Evolutionary conservation across 2,329 filamentous ascomycete genomes (phyloP), one percentile per base, ranked within the genome.

Genomic region (Colletotrichum sidae): DNA sequence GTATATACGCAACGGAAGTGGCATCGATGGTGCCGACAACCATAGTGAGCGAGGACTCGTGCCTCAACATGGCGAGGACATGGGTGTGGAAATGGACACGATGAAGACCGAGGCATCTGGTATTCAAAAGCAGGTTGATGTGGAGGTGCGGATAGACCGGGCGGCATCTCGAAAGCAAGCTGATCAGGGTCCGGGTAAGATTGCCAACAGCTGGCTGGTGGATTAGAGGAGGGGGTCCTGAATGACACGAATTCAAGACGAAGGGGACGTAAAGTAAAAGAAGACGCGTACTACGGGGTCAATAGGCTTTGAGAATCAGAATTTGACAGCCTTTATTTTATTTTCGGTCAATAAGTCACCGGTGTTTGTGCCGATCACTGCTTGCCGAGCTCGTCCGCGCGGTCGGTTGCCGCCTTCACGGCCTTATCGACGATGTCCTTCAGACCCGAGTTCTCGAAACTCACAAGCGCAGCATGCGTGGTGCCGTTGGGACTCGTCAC

Each of bases 401-500:
- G 77, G 55, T 73, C 70, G 1, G 78, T 75, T 2, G 83, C 81
- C 1, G 83, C 83, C 69, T 79, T 80, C 53, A 84, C 82, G 0
- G 79, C 81, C 65, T 78, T 79, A 64, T 80, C 75, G 2, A 84
- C 82, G 39, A 80, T 78, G 0, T 75, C 76, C 70, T 79, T 75
- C 49, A 84, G 75, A 0, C 79, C 79, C 0, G 77, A 77, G 35
- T 76, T 74, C 69, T 83, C 81, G 41, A 85, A 84, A 70, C 80
- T 83, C 61, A 81, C 74, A 13, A 85, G 75, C 0, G 82, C 83
- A 11, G 83, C 83, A 46, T 83, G 75, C 0, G 83, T 85, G 3
- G 83, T 85, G 37, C 83, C 83, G 67, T 84, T 84, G 33, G 83
- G 83, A 74, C 83, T 84, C 6, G 83, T 85, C 55, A 85, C 83